Percentiles rank a stretch among this genome's conserved stretches.
These are phyloP conservation scores for Colletotrichum acutatum DNA, from an alignment of 2,329 filamentous ascomycete genomes.

Conservation along the genomic window DNA sequence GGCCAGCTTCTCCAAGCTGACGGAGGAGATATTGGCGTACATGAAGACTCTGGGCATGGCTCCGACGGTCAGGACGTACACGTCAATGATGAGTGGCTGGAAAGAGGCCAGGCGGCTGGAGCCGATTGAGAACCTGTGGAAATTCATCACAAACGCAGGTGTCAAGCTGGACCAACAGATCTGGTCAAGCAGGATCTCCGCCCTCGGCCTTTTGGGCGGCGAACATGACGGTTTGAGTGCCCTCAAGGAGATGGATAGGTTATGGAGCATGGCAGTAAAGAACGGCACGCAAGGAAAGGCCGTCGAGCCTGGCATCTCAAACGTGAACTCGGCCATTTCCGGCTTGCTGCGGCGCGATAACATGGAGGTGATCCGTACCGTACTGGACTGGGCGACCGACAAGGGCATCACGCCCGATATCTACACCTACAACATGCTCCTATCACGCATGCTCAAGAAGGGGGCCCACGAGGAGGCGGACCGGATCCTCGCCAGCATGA, in stretches of 20 bases:
- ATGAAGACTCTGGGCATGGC: constrained; percentile 61
- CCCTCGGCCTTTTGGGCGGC: constrained; percentile 68
- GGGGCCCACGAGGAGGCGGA: constrained; percentile 60
- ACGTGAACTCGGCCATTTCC: constrained; percentile 77
- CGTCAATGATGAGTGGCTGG: constrained; percentile 78
- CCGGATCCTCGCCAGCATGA: constrained; percentile 69
- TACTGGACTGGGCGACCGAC: constrained; percentile 69
- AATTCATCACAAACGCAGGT: constrained; percentile 66
- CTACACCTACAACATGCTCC: constrained; percentile 75
- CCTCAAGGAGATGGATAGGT: constrained; percentile 72
- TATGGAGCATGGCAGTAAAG: constrained; percentile 62
- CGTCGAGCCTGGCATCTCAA: constrained; percentile 69
- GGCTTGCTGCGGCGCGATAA: constrained; percentile 66
- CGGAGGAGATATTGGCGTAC: constrained; percentile 47
- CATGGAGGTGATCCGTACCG: constrained; percentile 58
- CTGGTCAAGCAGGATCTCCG: constrained; percentile 78
- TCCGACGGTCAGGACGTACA: constrained; percentile 76
- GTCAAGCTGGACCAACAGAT: constrained; percentile 70
- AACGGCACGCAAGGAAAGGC: constrained; percentile 45
- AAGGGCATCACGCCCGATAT: constrained; percentile 67
- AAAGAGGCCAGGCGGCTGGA: constrained; percentile 66
- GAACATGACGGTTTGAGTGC: constrained; percentile 68
- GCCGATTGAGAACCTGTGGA: constrained; percentile 76
- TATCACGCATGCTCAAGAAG: constrained; percentile 67
- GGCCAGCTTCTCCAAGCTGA: constrained; percentile 12